Percentiles rank a stretch among this genome's conserved stretches.
Conservation (phyloP, 176 grass and related monocot species). For the Miscanthus lutarioriparius region DNA sequence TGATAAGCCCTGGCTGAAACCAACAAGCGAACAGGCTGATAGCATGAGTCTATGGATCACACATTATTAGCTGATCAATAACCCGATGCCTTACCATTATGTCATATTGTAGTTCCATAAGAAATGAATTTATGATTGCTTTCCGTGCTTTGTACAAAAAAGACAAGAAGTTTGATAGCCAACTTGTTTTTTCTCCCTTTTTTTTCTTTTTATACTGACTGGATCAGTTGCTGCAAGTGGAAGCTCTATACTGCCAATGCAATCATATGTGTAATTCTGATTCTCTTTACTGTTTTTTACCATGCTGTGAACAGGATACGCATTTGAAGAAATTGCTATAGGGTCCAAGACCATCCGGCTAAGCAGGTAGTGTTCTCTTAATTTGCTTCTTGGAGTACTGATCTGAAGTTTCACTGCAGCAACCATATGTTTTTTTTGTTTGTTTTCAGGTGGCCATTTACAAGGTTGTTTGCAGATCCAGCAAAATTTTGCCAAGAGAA, state of each 20-base stretch:
- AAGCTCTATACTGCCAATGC: slow-evolving; percentile 14
- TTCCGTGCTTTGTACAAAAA: slow-evolving; percentile 3
- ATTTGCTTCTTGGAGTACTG: background rate
- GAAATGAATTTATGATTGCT: background rate
- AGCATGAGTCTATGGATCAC: background rate
- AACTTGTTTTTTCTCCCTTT: background rate
- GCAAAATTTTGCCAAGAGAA: slow-evolving; percentile 44
- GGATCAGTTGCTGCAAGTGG: slow-evolving; percentile 11
- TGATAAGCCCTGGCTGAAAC: too few species aligned
- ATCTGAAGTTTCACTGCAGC: background rate
- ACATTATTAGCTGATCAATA: background rate
- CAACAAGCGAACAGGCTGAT: too few species aligned
- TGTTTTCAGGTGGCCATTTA: slow-evolving; percentile 48
- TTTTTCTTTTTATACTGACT: background rate
- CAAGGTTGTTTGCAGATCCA: slow-evolving; percentile 58
- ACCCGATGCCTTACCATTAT: background rate
- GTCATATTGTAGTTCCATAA: background rate
- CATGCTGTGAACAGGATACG: slow-evolving; percentile 40
- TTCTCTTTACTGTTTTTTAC: slow-evolving; percentile 18
- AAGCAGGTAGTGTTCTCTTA: slow-evolving; percentile 49
- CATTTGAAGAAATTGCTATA: slow-evolving; percentile 62
- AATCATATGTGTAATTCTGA: background rate
- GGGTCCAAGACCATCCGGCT: slow-evolving; percentile 45
- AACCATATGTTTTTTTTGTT: slow-evolving; percentile 22
- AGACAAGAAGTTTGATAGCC: background rate